A percentile compares a stretch with the other conserved stretches of the same genome.
These are phyloP conservation scores for cucumber (Cucumis sativus) DNA, from an alignment of 306 rosid species.

Conservation along the genomic window DNA sequence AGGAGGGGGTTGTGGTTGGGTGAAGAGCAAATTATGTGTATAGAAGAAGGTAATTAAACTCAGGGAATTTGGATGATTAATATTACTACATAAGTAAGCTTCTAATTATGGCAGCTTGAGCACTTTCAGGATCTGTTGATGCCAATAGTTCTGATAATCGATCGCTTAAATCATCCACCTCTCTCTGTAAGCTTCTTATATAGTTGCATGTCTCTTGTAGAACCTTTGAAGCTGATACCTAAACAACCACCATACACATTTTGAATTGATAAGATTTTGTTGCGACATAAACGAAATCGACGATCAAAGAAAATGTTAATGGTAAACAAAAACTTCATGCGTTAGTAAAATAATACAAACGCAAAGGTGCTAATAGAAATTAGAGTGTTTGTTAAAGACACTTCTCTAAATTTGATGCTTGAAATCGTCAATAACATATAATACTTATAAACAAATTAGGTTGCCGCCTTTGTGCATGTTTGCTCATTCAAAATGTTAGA, in stretches of 20 bases:
- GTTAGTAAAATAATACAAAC: too few species aligned
- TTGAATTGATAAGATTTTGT: too few species aligned
- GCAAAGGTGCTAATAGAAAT: too few species aligned
- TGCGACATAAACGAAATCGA: too few species aligned
- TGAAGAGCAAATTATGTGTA: neutral
- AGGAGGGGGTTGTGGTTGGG: neutral
- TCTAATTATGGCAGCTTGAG: conserved; percentile 85
- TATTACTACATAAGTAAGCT: conserved; percentile 58
- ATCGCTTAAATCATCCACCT: conserved; percentile 80
- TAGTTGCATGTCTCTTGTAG: conserved; percentile 94
- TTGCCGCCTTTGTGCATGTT: too few species aligned
- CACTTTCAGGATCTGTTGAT: conserved; percentile 52
- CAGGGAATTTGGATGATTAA: neutral
- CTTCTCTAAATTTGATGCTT: too few species aligned
- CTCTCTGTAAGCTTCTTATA: conserved; percentile 73
- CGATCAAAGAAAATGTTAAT: too few species aligned
- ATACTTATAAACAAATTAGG: too few species aligned
- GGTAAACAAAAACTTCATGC: too few species aligned
- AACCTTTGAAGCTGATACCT: conserved; percentile 57
- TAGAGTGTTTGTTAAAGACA: too few species aligned
- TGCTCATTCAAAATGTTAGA: too few species aligned
- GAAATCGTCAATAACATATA: too few species aligned
- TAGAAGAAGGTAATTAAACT: neutral
- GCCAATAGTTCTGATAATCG: conserved; percentile 71
- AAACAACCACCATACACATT: neutral